A percentile compares a stretch with the other conserved stretches of the same genome.
Evolutionary conservation across 2,329 filamentous ascomycete genomes (phyloP).

Genomic region (Neofusicoccum sp.): DNA sequence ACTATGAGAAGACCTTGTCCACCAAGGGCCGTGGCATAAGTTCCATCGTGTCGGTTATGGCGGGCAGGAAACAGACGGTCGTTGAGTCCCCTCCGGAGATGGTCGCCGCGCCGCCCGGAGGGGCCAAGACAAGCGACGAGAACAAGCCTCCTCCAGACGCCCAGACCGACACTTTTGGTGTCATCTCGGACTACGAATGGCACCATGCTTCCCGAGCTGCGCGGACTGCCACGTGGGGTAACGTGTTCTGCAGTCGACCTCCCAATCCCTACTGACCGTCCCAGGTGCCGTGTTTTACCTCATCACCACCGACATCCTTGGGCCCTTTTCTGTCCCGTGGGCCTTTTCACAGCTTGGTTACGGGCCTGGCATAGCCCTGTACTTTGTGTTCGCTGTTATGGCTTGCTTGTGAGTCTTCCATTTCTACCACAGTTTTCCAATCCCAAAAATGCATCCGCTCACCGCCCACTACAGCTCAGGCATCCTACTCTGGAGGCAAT

Average conservation of each 20-base stretch:
- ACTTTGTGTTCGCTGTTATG: constrained; percentile 37
- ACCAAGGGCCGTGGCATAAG: not conserved
- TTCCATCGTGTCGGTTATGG: not conserved
- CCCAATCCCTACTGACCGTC: not conserved
- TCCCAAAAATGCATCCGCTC: not conserved
- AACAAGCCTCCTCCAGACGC: not conserved
- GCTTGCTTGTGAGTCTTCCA: constrained; percentile 28
- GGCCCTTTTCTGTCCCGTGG: constrained; percentile 37
- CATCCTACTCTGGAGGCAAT: constrained; percentile 41
- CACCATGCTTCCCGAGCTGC: constrained; percentile 33
- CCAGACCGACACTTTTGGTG: constrained; percentile 7
- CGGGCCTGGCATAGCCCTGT: constrained; percentile 38
- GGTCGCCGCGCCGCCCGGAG: not conserved
- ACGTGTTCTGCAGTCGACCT: too few relatives aligned
- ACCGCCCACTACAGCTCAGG: constrained; percentile 31
- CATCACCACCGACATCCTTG: constrained; percentile 46
- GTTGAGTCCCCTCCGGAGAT: constrained; percentile 13
- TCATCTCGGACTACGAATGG: constrained; percentile 35
- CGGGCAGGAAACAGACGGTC: constrained; percentile 8
- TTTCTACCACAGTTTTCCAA: too few relatives aligned
- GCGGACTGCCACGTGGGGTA: constrained; percentile 34
- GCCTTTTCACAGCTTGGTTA: constrained; percentile 32
- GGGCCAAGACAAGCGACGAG: not conserved
- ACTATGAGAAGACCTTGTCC: constrained; percentile 30
- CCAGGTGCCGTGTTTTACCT: constrained; percentile 41